These are phyloP conservation scores for Stephanodiscus triporus DNA, from an alignment of 108 stramenopile species.

Conservation along the genomic window DNA sequence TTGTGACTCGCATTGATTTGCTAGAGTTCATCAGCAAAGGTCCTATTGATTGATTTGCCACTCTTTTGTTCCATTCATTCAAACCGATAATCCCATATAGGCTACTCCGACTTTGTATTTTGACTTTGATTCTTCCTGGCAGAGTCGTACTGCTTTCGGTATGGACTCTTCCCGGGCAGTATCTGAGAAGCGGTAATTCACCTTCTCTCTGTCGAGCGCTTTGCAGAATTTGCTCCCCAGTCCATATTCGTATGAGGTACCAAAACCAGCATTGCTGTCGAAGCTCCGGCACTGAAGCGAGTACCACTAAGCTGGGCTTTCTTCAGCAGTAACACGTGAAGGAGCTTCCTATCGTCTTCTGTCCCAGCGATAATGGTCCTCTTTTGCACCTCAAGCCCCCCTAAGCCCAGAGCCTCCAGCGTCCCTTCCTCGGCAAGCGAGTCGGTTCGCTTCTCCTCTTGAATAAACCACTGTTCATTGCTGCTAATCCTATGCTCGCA, in stretches of 20 bases:
- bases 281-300: background rate
- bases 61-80: background rate
- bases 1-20: conserved; percentile 79
- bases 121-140: background rate
- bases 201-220: too few relatives aligned
- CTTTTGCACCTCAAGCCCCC: conserved; percentile 49
- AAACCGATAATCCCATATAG: conserved; percentile 6
- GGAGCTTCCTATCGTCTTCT: conserved; percentile 45
- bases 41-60: background rate
- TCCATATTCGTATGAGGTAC: conserved; percentile 32
- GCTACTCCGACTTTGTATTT: conserved; percentile 17
- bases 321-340: conserved; percentile 36
- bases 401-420: conserved; percentile 42
- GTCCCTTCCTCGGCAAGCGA: conserved; percentile 44
- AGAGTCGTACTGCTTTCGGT: conserved; percentile 25
- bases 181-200: too few relatives aligned
- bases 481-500: conserved; percentile 42
- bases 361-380: conserved; percentile 42
- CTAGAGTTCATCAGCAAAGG: conserved; percentile 56
- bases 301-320: conserved; percentile 47
- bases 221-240: too few relatives aligned
- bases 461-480: conserved; percentile 54
- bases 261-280: conserved; percentile 46
- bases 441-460: conserved; percentile 36
- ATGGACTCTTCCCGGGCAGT: too few relatives aligned